Evolutionary conservation across 257 asterid genomes (phyloP), one percentile per base, ranked within the genome.

Genomic region (Solanum piurae): DNA sequence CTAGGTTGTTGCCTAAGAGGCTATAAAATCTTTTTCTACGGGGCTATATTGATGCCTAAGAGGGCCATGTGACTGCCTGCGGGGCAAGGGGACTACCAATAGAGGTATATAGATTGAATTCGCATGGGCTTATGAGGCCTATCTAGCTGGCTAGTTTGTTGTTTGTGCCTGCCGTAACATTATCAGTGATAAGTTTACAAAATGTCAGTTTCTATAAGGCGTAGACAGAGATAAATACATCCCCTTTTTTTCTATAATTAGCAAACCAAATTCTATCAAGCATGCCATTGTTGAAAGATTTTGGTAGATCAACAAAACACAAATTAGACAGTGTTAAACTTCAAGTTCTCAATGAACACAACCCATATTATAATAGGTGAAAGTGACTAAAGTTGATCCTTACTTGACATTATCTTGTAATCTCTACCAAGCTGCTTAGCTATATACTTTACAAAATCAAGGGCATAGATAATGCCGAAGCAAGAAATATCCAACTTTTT

Each of bases 371-470:
- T 31, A 71, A 71, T 71, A 55, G 40, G 73, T 12, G 36, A 69
- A 69, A 13, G 3, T 69, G 9, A 31, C 40, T 69, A 69, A 29
- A n/a, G 7, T 29, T 58, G 52, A 27, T 85, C 14, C 98, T 92
- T 89, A 95, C 98, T 93, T 92, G 38, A 94, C 93, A 87, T 95
- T 89, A 88, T 94, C 94, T 87, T 94, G n/a, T 94, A 93, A 85
- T 95, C 95, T 86, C 83, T 91, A 2, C 62, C 10, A 52, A 18
- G 93, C 62, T 91, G 91, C 83, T 86, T 90, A 16, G 96, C 97
- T 20, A 94, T 97, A 37, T 69, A 87, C 92, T 91, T 93, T 44
- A 96, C 85, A 89, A 95, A 21, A 14, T 89, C 91, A 14, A 95
- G 94, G 52, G 92, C 95, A 88, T 92, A 92, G 34, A 94, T 86